Evolutionary conservation across 1,139 yeast species (phyloP).

Genomic region (Lodderomyces elongisporus): DNA sequence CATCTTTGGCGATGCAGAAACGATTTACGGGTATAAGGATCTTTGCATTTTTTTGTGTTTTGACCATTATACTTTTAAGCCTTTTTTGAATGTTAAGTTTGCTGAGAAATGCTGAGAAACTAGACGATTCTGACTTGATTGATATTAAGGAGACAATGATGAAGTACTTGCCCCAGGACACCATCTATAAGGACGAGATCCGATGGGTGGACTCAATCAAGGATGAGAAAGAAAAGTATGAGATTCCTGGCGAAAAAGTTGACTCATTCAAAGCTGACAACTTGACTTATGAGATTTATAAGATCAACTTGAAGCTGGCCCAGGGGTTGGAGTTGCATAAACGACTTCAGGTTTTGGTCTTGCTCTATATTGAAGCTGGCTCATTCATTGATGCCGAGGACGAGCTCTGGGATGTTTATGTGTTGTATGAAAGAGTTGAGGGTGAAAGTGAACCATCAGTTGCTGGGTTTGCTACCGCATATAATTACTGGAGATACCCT

Average conservation of each 20-base stretch:
- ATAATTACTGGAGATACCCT: conserved; percentile 76
- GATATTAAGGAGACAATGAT: conserved; percentile 50
- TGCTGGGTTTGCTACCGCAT: conserved; percentile 79
- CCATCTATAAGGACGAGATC: conserved; percentile 57
- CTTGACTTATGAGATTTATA: conserved; percentile 30
- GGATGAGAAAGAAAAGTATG: conserved; percentile 35
- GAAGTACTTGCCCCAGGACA: conserved; percentile 57
- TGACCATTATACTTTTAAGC: conserved; percentile 42
- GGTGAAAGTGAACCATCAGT: conserved; percentile 38
- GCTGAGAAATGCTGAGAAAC: conserved; percentile 45
- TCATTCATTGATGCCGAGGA: conserved; percentile 77
- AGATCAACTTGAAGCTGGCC: conserved; percentile 35
- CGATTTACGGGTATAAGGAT: conserved; percentile 78
- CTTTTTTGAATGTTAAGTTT: conserved; percentile 55
- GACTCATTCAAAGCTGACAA: conserved; percentile 27
- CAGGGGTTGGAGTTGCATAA: conserved; percentile 53
- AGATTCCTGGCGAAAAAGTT: conserved; percentile 48
- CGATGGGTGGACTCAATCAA: conserved; percentile 58
- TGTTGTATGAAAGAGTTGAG: conserved; percentile 41
- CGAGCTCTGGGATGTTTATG: conserved; percentile 64
- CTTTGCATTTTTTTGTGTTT: conserved; percentile 47
- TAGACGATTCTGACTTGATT: conserved; percentile 46
- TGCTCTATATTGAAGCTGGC: conserved; percentile 91
- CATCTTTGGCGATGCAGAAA: conserved; percentile 86
- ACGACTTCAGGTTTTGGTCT: conserved; percentile 72